These are phyloP conservation scores for Eucommia ulmoides DNA, from an alignment of 257 asterid genomes.

Conservation along the genomic window DNA sequence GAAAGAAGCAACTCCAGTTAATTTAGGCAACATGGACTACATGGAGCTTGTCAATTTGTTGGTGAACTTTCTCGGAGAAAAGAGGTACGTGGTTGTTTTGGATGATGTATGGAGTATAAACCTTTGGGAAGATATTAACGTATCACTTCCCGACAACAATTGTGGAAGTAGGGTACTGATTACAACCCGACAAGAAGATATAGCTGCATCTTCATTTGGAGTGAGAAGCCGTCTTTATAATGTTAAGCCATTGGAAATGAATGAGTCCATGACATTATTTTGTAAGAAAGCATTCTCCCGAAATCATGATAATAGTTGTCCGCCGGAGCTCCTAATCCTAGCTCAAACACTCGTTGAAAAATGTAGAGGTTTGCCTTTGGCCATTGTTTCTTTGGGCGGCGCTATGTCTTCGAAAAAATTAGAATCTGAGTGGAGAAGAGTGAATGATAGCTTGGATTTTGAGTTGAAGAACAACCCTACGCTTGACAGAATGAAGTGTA, in stretches of 20 bases:
- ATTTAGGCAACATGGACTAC: background rate
- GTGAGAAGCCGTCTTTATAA: slow-evolving; percentile 11
- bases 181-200: slow-evolving; percentile 23
- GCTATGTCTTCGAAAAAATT: background rate
- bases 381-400: background rate
- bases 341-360: slow-evolving; percentile 9
- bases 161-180: slow-evolving; percentile 34
- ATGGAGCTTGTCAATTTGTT: background rate
- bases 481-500: background rate
- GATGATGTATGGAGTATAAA: slow-evolving; percentile 31
- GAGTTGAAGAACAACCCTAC: background rate
- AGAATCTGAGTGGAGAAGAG: background rate
- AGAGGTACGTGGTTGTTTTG: slow-evolving; percentile 30
- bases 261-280: slow-evolving; percentile 37
- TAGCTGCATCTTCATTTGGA: slow-evolving; percentile 20
- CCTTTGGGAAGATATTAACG: slow-evolving; percentile 19
- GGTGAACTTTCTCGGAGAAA: slow-evolving; percentile 4
- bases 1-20: background rate
- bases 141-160: slow-evolving; percentile 23
- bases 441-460: background rate
- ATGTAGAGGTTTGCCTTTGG: slow-evolving; percentile 2
- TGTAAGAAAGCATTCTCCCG: slow-evolving; percentile 32
- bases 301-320: slow-evolving; percentile 17
- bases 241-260: slow-evolving; percentile 13
- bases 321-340: slow-evolving; percentile 16